These are phyloP conservation scores for Metschnikowia kofuensis DNA, from an alignment of 805 yeast genomes.

Conservation along the genomic window DNA sequence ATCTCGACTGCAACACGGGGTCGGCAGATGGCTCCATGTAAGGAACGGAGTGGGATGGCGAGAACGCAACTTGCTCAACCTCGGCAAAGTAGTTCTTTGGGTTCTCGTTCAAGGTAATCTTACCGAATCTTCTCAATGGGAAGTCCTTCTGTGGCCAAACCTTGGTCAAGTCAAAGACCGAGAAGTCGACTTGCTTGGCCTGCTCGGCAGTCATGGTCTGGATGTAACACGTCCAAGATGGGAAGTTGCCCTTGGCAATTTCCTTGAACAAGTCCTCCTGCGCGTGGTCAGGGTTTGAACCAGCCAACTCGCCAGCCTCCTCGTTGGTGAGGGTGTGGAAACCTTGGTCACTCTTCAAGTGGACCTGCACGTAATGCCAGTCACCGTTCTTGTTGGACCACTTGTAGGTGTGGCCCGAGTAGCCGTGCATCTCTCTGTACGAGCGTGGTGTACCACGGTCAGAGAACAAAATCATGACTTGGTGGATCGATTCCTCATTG, in stretches of 20 bases:
- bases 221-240: slow-evolving; percentile 81
- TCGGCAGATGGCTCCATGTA: slow-evolving; percentile 81
- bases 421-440: slow-evolving; percentile 77
- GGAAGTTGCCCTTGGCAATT: slow-evolving; percentile 73
- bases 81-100: slow-evolving; percentile 87
- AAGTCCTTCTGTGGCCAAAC: slow-evolving; percentile 87
- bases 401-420: slow-evolving; percentile 81
- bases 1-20: slow-evolving; percentile 78
- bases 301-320: slow-evolving; percentile 65
- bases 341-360: slow-evolving; percentile 66
- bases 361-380: slow-evolving; percentile 78
- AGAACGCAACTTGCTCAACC: slow-evolving; percentile 81
- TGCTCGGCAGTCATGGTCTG: slow-evolving; percentile 85
- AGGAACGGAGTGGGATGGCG: slow-evolving; percentile 83
- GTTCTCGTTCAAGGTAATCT: slow-evolving; percentile 73
- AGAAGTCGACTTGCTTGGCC: slow-evolving; percentile 71
- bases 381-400: slow-evolving; percentile 75
- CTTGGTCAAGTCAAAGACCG: slow-evolving; percentile 87
- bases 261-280: slow-evolving; percentile 77
- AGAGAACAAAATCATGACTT: slow-evolving; percentile 67
- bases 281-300: slow-evolving; percentile 79
- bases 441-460: slow-evolving; percentile 83
- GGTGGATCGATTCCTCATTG: slow-evolving; percentile 74
- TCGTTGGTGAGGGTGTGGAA: slow-evolving; percentile 52
- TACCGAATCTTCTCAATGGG: slow-evolving; percentile 86